Percentiles rank a stretch among this genome's conserved stretches.
phyloP scores from a whole-genome alignment of 1,139 yeast genomes.

The Taiozyma sp. region DNA sequence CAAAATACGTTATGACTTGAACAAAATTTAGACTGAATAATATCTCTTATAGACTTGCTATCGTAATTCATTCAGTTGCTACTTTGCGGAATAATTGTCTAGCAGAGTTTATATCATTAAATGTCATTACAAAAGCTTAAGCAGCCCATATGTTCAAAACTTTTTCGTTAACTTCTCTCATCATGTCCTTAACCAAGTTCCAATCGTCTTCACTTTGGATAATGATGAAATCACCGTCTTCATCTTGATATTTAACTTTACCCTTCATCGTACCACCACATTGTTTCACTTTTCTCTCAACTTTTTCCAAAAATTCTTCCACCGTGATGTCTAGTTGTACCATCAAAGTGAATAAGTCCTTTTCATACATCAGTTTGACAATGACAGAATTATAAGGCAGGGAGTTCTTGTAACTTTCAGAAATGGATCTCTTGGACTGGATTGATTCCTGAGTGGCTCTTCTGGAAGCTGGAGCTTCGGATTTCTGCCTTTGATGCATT shows the following conservation, averaged over 20 bases:
- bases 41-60: background rate
- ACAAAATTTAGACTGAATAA: background rate
- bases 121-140: slow-evolving; percentile 7
- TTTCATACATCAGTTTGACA: slow-evolving; percentile 33
- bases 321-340: slow-evolving; percentile 30
- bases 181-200: slow-evolving; percentile 39
- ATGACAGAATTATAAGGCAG: slow-evolving; percentile 32
- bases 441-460: slow-evolving; percentile 28
- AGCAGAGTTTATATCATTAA: slow-evolving; percentile 1
- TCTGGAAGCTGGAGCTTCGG: slow-evolving; percentile 26
- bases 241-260: slow-evolving; percentile 82
- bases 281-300: slow-evolving; percentile 35
- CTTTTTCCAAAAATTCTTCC: slow-evolving; percentile 27
- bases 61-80: background rate
- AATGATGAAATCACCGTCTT: slow-evolving; percentile 91
- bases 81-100: background rate
- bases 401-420: slow-evolving; percentile 33
- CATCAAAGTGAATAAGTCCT: slow-evolving; percentile 34
- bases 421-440: slow-evolving; percentile 32
- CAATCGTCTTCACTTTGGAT: slow-evolving; percentile 82
- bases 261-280: slow-evolving; percentile 35
- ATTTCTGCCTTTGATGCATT: slow-evolving; percentile 27
- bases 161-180: slow-evolving; percentile 32
- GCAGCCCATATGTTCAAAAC: slow-evolving; percentile 34
- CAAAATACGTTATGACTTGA: slow-evolving; percentile 56